phyloP scores from a whole-genome alignment of 2,329 filamentous ascomycete genomes.

The Incumbomyces delicatus region DNA sequence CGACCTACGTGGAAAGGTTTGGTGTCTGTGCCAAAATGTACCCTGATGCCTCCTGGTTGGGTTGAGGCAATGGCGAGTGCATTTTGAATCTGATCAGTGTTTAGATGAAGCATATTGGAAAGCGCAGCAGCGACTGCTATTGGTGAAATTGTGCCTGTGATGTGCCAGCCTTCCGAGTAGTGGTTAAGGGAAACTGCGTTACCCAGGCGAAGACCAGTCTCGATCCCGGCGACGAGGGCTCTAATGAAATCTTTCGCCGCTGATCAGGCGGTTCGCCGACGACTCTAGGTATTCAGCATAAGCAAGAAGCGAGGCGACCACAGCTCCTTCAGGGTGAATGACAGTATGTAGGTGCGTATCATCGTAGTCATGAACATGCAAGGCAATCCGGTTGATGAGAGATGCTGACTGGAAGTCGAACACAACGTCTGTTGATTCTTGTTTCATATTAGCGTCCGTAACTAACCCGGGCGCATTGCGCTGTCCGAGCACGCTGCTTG shows the following conservation, averaged over 20 bases:
- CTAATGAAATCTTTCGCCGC: constrained; percentile 41
- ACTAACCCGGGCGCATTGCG: constrained; percentile 31
- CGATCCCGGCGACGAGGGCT: constrained; percentile 43
- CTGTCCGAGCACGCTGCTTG: constrained; percentile 26
- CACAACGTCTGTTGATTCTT: constrained; percentile 22
- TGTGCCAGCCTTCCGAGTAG: constrained; percentile 49
- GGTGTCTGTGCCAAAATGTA: constrained; percentile 47
- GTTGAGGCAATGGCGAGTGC: constrained; percentile 46
- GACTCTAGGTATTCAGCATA: constrained; percentile 39
- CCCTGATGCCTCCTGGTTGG: constrained; percentile 44
- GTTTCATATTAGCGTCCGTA: background rate
- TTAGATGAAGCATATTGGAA: constrained; percentile 37
- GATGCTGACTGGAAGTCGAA: too few relatives aligned
- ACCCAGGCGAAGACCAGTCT: constrained; percentile 44
- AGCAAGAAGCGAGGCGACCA: constrained; percentile 42
- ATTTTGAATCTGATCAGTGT: constrained; percentile 33
- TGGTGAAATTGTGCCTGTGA: constrained; percentile 43
- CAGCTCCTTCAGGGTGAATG: constrained; percentile 46
- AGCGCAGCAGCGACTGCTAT: constrained; percentile 46
- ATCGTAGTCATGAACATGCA: constrained; percentile 48
- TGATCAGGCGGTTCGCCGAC: constrained; percentile 16
- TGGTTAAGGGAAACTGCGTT: constrained; percentile 45
- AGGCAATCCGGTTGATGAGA: constrained; percentile 46
- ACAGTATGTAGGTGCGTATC: constrained; percentile 48
- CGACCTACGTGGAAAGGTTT: constrained; percentile 48